These are phyloP conservation scores for Albatrellus ellisii DNA, from an alignment of 768 basidiomycete genomes.

Conservation along the genomic window DNA sequence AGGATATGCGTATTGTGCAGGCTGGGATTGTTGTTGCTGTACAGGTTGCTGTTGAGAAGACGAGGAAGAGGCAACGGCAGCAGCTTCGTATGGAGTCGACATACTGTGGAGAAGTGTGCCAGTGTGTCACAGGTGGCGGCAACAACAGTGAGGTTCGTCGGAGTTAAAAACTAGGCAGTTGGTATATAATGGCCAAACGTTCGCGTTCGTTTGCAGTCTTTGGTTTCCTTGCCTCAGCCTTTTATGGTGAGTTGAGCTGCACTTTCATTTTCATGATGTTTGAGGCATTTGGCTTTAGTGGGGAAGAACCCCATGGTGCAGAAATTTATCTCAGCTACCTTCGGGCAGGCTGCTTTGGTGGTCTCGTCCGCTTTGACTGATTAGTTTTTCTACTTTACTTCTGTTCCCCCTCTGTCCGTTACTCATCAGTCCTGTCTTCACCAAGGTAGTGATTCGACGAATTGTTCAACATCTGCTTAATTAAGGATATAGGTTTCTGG, in stretches of 20 bases:
- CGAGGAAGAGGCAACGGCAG: slow-evolving; percentile 11
- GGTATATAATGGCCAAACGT: neutral
- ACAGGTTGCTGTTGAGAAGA: slow-evolving; percentile 8
- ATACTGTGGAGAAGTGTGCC: neutral
- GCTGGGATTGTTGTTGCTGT: slow-evolving; percentile 11
- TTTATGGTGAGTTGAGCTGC: slow-evolving; percentile 16
- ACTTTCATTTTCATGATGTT: slow-evolving; percentile 44
- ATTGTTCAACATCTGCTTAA: too few relatives aligned
- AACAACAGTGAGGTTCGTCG: neutral
- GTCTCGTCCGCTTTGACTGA: slow-evolving; percentile 35
- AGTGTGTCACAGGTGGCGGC: neutral
- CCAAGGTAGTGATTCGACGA: neutral
- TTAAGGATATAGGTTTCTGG: too few relatives aligned
- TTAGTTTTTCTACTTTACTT: slow-evolving; percentile 3
- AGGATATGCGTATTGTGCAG: slow-evolving; percentile 12
- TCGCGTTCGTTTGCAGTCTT: neutral
- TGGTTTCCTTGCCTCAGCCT: neutral
- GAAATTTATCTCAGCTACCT: slow-evolving; percentile 89
- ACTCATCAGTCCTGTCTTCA: neutral
- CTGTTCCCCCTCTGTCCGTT: neutral
- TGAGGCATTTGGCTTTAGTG: slow-evolving; percentile 94
- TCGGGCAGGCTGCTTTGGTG: slow-evolving; percentile 41
- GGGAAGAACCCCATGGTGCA: slow-evolving; percentile 53
- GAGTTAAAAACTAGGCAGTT: neutral
- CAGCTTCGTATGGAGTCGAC: neutral